Percentiles rank a stretch among this genome's conserved stretches.
phyloP scores from a whole-genome alignment of 2,329 filamentous ascomycete species.

The Apiospora sp. region DNA sequence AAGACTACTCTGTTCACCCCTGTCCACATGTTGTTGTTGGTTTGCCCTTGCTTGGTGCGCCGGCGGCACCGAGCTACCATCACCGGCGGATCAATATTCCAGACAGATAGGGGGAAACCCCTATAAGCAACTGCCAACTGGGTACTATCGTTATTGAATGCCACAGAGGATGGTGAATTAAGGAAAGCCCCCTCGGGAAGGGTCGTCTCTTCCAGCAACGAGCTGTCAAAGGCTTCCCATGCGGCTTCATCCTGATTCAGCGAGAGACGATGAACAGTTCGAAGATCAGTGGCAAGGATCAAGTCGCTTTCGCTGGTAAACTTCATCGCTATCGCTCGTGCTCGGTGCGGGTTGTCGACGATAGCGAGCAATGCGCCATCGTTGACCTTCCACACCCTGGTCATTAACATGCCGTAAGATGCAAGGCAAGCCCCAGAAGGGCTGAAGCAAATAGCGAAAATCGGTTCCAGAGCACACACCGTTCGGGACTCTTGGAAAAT shows the following conservation, averaged over 20 bases:
- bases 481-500: background rate
- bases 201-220: conserved; percentile 28
- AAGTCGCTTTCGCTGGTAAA: background rate
- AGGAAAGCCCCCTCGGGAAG: conserved; percentile 29
- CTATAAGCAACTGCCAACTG: conserved; percentile 33
- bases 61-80: conserved; percentile 28
- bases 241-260: background rate
- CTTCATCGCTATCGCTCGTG: background rate
- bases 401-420: background rate
- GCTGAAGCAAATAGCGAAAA: background rate
- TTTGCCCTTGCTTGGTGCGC: conserved; percentile 1
- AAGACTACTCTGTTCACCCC: conserved; percentile 29
- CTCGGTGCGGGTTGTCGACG: background rate
- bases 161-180: conserved; percentile 29
- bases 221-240: background rate
- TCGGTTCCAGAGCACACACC: background rate
- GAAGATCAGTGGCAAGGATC: background rate
- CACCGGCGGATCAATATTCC: conserved; percentile 33
- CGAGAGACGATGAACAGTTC: background rate
- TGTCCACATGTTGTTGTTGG: background rate
- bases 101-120: conserved; percentile 31
- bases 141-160: conserved; percentile 33
- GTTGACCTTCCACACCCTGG: conserved; percentile 10
- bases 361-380: background rate
- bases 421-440: background rate